Evolutionary conservation across 2,329 filamentous ascomycete genomes (phyloP).

Genomic region (Sporothrix variecibatus): DNA sequence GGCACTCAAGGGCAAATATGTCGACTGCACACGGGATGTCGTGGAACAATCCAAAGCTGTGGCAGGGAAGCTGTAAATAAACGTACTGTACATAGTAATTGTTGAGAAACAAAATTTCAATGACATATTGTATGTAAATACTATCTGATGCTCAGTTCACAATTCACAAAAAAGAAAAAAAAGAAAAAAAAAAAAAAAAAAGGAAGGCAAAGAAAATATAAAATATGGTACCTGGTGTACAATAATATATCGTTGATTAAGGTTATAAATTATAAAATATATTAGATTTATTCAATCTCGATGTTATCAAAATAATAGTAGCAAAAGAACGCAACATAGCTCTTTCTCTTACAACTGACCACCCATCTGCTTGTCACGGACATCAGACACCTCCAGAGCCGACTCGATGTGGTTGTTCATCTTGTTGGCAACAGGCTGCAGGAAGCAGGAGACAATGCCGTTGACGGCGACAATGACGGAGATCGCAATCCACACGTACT

Average conservation of each 20-base stretch:
- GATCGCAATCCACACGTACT: not conserved
- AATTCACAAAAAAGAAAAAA: not conserved
- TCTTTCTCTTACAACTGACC: not conserved
- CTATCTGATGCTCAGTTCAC: too few relatives aligned
- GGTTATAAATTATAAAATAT: too few relatives aligned
- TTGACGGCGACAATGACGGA: not conserved
- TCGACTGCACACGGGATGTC: not conserved
- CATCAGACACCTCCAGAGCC: not conserved
- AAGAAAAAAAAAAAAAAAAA: not conserved
- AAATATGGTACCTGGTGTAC: too few relatives aligned
- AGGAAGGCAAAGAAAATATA: too few relatives aligned
- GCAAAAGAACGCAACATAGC: not conserved
- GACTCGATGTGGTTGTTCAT: slow-evolving; percentile 18
- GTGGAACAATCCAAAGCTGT: not conserved
- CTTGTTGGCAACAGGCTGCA: slow-evolving; percentile 1
- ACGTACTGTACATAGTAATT: not conserved
- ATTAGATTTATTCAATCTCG: not conserved
- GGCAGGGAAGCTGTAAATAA: not conserved
- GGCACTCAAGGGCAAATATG: not conserved
- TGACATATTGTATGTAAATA: too few relatives aligned
- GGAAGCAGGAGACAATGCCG: slow-evolving; percentile 1
- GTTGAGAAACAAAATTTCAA: too few relatives aligned
- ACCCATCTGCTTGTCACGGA: slow-evolving; percentile 16
- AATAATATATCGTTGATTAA: too few relatives aligned
- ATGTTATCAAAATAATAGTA: not conserved